Base-by-base conservation (phyloP, 768 basidiomycete species). In the Pholiota molesta region DNA sequence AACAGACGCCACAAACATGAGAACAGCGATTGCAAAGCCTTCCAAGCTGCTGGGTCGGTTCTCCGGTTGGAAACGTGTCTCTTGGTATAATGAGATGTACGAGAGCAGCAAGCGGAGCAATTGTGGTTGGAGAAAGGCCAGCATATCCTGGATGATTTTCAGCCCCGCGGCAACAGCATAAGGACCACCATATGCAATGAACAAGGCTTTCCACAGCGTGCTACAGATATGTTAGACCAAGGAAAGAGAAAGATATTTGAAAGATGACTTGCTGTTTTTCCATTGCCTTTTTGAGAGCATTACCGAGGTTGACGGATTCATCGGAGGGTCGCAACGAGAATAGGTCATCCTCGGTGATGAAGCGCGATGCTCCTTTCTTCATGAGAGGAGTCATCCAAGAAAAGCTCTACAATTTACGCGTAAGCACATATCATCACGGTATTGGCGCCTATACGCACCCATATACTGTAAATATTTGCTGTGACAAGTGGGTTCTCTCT, bases 61-160 rank as follows among this genome's bases (percentile, higher is more conserved):
- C 7, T 65, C 68, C 0, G 73, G 67, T 19, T 71, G 72, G 60
- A 79, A 79, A 17, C 81, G 79, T 6, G 83, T 69, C 44, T 70
- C 75, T 68, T 91, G 90, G 73, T 97, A 97, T 2, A 77, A 74
- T 0, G 92, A 87, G 49, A 99, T 95, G 71, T 92, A 98, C 9
- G 83, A 76, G 55, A 98, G 79, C 5, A 99, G 78, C 68, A 86
- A 81, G 7, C 92, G 86, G 23, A 99, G 83, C 1, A 97, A 81
- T 70, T 95, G 90, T 0, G 97, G 97, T 70, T 98, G 96, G 7
- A 86, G 72, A 75, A 97, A 98, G 0, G 87, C 86, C 19, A 98
- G 78, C 28, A 78, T 75, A 70, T 99, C 97, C 71, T 95, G 93
- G 1, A 83, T 33, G n/a, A 91, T 61, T 74, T 97, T 97, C 52